A percentile compares a stretch with the other conserved stretches of the same genome.
Conservation (phyloP, 2,329 filamentous ascomycete species). For the Lasiodiplodia theobromae region DNA sequence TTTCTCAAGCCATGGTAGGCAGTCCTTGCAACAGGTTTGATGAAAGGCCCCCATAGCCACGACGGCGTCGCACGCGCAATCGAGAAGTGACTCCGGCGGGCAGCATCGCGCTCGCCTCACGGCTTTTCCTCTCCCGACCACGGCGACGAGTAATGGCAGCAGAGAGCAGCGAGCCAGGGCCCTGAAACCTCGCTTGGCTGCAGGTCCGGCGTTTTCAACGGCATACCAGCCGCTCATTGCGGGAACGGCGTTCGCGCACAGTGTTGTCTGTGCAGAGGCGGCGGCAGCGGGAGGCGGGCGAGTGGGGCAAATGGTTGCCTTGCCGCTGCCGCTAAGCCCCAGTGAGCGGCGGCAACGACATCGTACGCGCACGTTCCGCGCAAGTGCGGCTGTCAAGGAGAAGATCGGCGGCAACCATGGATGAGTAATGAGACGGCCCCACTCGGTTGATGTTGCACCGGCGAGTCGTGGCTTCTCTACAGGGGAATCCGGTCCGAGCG, state of each 20-base stretch:
- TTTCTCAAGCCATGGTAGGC: too few species aligned
- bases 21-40: neutral
- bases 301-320: neutral
- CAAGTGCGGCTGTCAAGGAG: neutral
- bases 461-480: neutral
- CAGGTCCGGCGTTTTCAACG: neutral
- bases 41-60: neutral
- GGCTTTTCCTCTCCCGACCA: neutral
- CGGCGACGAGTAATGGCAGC: neutral
- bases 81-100: neutral
- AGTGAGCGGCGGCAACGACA: neutral
- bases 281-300: neutral
- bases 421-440: neutral
- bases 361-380: too few species aligned
- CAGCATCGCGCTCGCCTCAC: neutral
- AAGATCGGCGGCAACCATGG: neutral
- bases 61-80: neutral
- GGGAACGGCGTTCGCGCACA: neutral
- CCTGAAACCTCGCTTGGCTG: slow-evolving; percentile 18
- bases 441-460: neutral
- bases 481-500: neutral
- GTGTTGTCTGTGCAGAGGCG: neutral
- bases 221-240: neutral
- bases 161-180: neutral
- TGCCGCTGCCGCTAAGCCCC: too few species aligned